These are phyloP conservation scores for Ogataea haglerorum DNA, from an alignment of 805 yeast species.

Conservation along the genomic window DNA sequence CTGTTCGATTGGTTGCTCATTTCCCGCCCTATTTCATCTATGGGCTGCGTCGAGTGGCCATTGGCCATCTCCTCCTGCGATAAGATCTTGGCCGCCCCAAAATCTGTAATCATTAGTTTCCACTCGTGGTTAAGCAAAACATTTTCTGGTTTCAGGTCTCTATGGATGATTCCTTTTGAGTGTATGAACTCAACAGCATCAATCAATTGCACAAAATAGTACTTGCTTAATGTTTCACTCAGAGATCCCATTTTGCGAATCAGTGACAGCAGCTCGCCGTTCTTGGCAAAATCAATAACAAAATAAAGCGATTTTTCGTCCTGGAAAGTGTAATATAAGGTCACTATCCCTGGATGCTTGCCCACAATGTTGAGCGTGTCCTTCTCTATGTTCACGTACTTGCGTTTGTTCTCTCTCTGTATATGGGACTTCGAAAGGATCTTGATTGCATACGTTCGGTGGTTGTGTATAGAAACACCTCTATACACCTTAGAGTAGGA, in stretches of 20 bases:
- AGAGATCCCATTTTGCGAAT: constrained; percentile 76
- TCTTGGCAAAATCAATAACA: constrained; percentile 90
- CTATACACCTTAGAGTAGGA: constrained; percentile 91
- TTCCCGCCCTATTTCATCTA: constrained; percentile 15
- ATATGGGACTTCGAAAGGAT: constrained; percentile 89
- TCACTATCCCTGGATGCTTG: constrained; percentile 91
- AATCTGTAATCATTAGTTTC: constrained; percentile 89
- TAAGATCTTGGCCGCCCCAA: constrained; percentile 92
- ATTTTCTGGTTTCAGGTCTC: constrained; percentile 95
- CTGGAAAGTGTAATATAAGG: constrained; percentile 90
- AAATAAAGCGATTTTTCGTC: constrained; percentile 84
- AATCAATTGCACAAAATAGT: constrained; percentile 81
- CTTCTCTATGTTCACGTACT: constrained; percentile 94
- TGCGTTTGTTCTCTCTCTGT: constrained; percentile 89
- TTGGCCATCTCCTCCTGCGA: constrained; percentile 37
- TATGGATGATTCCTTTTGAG: constrained; percentile 81
- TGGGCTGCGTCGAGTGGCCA: constrained; percentile 17
- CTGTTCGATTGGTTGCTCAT: constrained; percentile 37
- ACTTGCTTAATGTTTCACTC: constrained; percentile 69
- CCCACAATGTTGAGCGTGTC: constrained; percentile 84
- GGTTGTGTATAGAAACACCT: constrained; percentile 73
- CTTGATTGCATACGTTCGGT: constrained; percentile 83
- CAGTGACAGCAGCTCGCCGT: constrained; percentile 86
- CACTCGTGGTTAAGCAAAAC: constrained; percentile 80
- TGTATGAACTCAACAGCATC: constrained; percentile 91